phyloP scores from a whole-genome alignment of 2,329 filamentous ascomycete species.

The Penicillium sp. region DNA sequence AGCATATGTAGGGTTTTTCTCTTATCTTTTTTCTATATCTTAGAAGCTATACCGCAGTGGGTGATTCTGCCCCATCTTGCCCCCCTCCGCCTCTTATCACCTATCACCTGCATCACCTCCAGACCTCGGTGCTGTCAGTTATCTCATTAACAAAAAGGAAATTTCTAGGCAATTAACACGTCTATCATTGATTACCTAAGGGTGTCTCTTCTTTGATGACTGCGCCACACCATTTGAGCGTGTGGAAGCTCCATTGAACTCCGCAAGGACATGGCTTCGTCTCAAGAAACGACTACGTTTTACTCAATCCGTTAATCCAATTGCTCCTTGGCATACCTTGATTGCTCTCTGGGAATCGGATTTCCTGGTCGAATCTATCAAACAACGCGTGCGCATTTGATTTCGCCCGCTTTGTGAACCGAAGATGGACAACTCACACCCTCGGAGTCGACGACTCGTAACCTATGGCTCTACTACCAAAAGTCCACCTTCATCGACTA shows the following conservation, averaged over 20 bases:
- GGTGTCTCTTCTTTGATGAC: neutral
- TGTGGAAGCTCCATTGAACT: slow-evolving; percentile 1
- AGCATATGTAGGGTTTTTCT: slow-evolving; percentile 8
- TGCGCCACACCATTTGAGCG: slow-evolving; percentile 1
- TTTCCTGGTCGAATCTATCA: neutral
- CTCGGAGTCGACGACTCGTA: slow-evolving; percentile 31
- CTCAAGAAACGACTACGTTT: neutral
- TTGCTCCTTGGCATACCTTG: neutral
- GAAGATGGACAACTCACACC: slow-evolving; percentile 18
- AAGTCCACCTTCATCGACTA: slow-evolving; percentile 7
- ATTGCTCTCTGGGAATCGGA: neutral
- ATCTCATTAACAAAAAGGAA: neutral
- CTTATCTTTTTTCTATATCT: slow-evolving; percentile 17
- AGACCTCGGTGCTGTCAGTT: neutral
- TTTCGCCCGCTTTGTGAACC: neutral
- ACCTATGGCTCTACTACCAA: slow-evolving; percentile 39
- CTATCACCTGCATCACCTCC: neutral
- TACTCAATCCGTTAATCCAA: neutral
- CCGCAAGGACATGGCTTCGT: slow-evolving; percentile 1
- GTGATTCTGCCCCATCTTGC: slow-evolving; percentile 11
- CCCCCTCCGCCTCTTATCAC: slow-evolving; percentile 10
- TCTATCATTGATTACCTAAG: too few relatives aligned
- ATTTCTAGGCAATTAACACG: neutral
- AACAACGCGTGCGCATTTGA: neutral
- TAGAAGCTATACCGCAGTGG: slow-evolving; percentile 11